Conservation (phyloP, 75 land plant species). For the Pinus albicaulis region DNA sequence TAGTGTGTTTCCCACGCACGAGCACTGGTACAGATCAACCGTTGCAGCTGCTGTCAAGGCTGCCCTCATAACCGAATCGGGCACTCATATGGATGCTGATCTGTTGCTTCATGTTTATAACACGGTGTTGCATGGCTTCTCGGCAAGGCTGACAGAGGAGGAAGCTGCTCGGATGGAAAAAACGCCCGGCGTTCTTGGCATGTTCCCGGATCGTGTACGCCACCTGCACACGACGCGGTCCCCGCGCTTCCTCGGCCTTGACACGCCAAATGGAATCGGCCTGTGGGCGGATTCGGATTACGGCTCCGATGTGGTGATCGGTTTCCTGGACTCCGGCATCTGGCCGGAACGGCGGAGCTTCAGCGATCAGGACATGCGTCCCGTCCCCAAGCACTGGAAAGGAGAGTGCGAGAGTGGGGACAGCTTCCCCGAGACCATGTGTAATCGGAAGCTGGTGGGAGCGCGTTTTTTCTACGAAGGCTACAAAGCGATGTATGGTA, state of each 20-base stretch:
- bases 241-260: conserved; percentile 59
- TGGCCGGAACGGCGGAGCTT: conserved; percentile 93
- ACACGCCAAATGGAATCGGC: conserved; percentile 22
- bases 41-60: neutral
- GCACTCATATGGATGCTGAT: neutral
- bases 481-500: conserved; percentile 40
- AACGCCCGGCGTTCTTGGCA: conserved; percentile 49
- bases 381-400: conserved; percentile 74
- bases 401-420: conserved; percentile 62
- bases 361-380: conserved; percentile 56
- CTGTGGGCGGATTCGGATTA: conserved; percentile 82
- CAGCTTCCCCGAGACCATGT: conserved; percentile 33
- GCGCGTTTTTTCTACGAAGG: conserved; percentile 79
- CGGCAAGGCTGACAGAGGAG: conserved; percentile 47
- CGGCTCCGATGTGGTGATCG: conserved; percentile 85
- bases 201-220: conserved; percentile 45
- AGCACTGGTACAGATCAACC: neutral
- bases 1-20: neutral
- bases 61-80: too few relatives aligned
- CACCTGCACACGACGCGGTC: conserved; percentile 69
- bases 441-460: conserved; percentile 86
- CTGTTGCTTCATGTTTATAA: conserved; percentile 52
- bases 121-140: conserved; percentile 64
- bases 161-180: conserved; percentile 30
- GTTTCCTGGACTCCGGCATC: conserved; percentile 84